Evolutionary conservation across 805 yeast genomes (phyloP).

Genomic region (Yamadazyma insecticola): DNA sequence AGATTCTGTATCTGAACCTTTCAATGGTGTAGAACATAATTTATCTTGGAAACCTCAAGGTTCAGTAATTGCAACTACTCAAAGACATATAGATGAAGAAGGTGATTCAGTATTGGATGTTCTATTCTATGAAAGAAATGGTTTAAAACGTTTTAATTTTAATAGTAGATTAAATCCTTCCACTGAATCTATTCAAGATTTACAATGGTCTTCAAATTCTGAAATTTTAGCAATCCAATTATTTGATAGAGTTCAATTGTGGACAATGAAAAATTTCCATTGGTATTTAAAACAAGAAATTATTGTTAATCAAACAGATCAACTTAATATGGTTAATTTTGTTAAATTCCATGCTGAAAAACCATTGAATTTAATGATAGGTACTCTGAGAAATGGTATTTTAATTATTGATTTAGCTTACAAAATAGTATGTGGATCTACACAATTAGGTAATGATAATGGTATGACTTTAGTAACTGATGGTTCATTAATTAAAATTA

Average conservation of each 20-base stretch:
- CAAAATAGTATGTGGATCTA: conserved; percentile 63
- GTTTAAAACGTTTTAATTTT: conserved; percentile 86
- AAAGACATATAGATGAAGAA: conserved; percentile 58
- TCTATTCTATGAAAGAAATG: conserved; percentile 89
- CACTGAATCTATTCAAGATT: conserved; percentile 38
- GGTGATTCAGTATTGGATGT: conserved; percentile 46
- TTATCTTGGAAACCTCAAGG: conserved; percentile 93
- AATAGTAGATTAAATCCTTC: conserved; percentile 55
- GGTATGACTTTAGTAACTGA: conserved; percentile 84
- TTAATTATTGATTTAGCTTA: conserved; percentile 67
- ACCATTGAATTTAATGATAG: conserved; percentile 69
- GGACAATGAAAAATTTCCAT: conserved; percentile 91
- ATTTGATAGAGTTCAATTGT: conserved; percentile 63
- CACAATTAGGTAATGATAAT: conserved; percentile 58
- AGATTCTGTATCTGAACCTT: conserved; percentile 84
- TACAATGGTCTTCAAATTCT: conserved; percentile 80
- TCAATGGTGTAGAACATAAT: conserved; percentile 69
- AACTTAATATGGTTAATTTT: conserved; percentile 32
- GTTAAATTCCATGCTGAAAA: conserved; percentile 87
- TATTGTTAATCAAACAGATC: conserved; percentile 18
- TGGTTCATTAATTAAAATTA: conserved; percentile 63
- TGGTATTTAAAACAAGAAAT: conserved; percentile 92
- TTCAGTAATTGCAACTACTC: conserved; percentile 76
- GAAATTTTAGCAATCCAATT: conserved; percentile 73
- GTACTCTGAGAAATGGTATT: conserved; percentile 42